Evolutionary conservation across 1,139 yeast species (phyloP), one percentile per base, ranked within the genome.

Genomic region (Lodderomyces theae): DNA sequence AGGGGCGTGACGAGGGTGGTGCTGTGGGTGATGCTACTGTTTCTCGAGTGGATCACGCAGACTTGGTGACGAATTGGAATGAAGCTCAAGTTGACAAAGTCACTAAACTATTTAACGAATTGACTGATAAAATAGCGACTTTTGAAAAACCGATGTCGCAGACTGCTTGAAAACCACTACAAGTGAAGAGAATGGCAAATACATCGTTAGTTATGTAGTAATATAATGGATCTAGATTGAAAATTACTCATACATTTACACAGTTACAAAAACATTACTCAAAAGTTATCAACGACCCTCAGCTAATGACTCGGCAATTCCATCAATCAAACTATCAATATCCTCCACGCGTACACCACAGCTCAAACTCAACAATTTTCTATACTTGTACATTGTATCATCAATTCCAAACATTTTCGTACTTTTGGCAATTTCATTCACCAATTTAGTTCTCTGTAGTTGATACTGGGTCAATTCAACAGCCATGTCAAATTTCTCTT

Each of bases 401-500:
- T 69, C 73, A 42, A 71, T 60, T 3, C 75, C 76, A 51, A 58
- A 68, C 42, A 52, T 51, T 42, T 61, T 67, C 38, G 73, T 61
- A 18, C 67, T 60, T 5, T 59, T 48, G 7, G 70, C 58, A 25
- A 79, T 64, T 21, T 61, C 54, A 26, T 57, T 53, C 33, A 81
- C 68, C 41, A 74, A 59, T 24, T 64, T 60, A 25, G 72, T 63
- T 51, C 87, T 67, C 42, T 70, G 63, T 30, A 77, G 52, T 57
- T 83, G 90, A 38, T 79, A 57, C 28, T 69, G 58, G 1, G 84
- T 69, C 42, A 84, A 63, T 44, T 79, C 75, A 12, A 67, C 46
- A 3, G 72, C 67, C 32, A 54, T 45, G 19, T 55, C 55, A 35
- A 57, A 42, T 42, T 50, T 54, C 26, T 53, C 60, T 37, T 61